Conservation (phyloP, 331 rosid genomes). For the Rosa hybrid region DNA sequence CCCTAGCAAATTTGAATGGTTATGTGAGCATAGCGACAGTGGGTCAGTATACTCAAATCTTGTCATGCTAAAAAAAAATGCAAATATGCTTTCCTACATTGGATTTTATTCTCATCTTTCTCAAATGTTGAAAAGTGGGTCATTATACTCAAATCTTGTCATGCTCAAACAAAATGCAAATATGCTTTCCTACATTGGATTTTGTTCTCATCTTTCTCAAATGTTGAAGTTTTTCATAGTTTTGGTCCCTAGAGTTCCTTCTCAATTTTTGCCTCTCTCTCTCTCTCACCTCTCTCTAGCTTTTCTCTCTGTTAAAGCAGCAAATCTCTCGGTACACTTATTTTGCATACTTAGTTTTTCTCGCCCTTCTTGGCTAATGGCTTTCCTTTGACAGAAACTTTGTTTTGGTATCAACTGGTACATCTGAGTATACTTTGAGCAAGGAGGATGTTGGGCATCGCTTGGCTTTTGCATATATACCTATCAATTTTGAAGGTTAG, state of each 20-base stretch:
- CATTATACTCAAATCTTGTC: conserved; percentile 13
- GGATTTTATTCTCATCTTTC: neutral
- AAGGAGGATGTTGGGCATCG: conserved; percentile 85
- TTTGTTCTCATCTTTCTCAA: neutral
- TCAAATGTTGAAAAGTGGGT: conserved; percentile 1
- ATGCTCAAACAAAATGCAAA: conserved; percentile 4
- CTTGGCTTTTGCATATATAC: conserved; percentile 75
- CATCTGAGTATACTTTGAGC: conserved; percentile 77
- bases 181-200: conserved; percentile 11
- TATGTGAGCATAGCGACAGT: conserved; percentile 58
- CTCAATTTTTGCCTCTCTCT: neutral
- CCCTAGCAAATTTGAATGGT: conserved; percentile 98
- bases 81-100: conserved; percentile 13
- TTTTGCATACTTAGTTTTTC: conserved; percentile 13
- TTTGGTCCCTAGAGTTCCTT: neutral
- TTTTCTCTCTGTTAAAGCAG: neutral
- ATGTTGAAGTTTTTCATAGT: conserved; percentile 12
- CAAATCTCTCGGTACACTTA: neutral
- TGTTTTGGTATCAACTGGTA: conserved; percentile 66
- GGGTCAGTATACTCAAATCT: conserved; percentile 60
- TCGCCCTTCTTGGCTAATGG: conserved; percentile 17
- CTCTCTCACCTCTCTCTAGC: neutral
- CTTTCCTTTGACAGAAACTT: conserved; percentile 53
- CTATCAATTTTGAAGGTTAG: conserved; percentile 91
- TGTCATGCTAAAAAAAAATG: conserved; percentile 3